phyloP scores from a whole-genome alignment of 495 filamentous ascomycete genomes.

The Glarea lozoyensis region DNA sequence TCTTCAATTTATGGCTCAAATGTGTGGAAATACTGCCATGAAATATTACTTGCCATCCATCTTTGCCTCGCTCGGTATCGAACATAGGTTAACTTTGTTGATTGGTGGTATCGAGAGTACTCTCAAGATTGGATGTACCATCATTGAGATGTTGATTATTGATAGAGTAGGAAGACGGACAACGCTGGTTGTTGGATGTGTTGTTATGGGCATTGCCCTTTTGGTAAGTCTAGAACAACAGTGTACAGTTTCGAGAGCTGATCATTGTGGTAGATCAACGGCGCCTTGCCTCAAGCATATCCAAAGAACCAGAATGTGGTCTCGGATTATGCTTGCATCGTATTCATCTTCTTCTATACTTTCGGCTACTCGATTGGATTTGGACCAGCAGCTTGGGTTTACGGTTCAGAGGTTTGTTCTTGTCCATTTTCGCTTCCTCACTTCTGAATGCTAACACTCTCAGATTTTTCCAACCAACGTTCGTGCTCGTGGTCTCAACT shows the following conservation, averaged over 20 bases:
- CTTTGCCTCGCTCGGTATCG: slow-evolving; percentile 60
- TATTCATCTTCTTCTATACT: slow-evolving; percentile 49
- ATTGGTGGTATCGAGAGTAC: slow-evolving; percentile 27
- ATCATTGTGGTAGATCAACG: slow-evolving; percentile 43
- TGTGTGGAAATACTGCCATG: slow-evolving; percentile 29
- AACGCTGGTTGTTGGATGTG: slow-evolving; percentile 42
- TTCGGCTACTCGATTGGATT: slow-evolving; percentile 48
- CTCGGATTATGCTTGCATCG: slow-evolving; percentile 42
- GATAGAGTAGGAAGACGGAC: slow-evolving; percentile 50
- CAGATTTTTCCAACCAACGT: slow-evolving; percentile 46
- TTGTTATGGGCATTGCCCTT: slow-evolving; percentile 43
- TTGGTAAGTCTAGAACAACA: slow-evolving; percentile 24
- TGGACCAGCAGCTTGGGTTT: slow-evolving; percentile 48
- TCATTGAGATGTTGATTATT: slow-evolving; percentile 58
- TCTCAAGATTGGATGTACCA: slow-evolving; percentile 45
- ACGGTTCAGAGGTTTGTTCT: slow-evolving; percentile 40
- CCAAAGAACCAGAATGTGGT: slow-evolving; percentile 38
- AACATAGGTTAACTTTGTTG: slow-evolving; percentile 48
- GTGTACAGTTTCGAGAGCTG: not conserved
- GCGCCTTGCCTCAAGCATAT: slow-evolving; percentile 38
- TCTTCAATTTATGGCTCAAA: slow-evolving; percentile 64
- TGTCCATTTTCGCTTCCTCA: slow-evolving; percentile 39
- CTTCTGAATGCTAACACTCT: slow-evolving; percentile 15
- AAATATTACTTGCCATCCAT: slow-evolving; percentile 29
- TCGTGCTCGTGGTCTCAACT: slow-evolving; percentile 39